These are phyloP conservation scores for Infundibulicybe gibba DNA, from an alignment of 768 basidiomycete species.

Conservation along the genomic window DNA sequence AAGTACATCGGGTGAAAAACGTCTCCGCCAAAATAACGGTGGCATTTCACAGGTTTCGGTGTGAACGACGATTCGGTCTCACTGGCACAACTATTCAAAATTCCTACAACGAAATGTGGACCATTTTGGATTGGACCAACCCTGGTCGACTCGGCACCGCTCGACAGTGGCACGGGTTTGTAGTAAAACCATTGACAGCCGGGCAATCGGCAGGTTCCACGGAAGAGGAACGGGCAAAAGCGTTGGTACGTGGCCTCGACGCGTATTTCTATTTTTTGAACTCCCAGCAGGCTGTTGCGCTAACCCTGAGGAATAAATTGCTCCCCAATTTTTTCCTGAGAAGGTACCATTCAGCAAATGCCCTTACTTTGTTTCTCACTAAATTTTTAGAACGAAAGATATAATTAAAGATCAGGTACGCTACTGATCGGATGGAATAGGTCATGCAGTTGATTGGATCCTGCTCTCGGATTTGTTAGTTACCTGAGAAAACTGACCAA, in stretches of 20 bases:
- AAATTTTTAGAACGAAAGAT: slow-evolving; percentile 57
- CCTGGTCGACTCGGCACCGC: slow-evolving; percentile 72
- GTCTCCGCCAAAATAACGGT: slow-evolving; percentile 56
- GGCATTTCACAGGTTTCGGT: slow-evolving; percentile 72
- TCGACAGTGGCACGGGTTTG: slow-evolving; percentile 73
- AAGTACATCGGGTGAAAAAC: slow-evolving; percentile 90
- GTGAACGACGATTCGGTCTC: slow-evolving; percentile 73
- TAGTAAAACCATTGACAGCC: slow-evolving; percentile 60
- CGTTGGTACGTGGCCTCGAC: slow-evolving; percentile 28
- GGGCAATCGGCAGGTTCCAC: slow-evolving; percentile 69
- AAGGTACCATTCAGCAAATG: slow-evolving; percentile 37
- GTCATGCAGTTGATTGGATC: too few relatives aligned
- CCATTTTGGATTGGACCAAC: slow-evolving; percentile 89
- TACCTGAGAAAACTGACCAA: slow-evolving; percentile 86
- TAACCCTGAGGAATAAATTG: slow-evolving; percentile 58
- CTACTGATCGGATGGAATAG: not conserved
- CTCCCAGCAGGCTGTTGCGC: slow-evolving; percentile 49
- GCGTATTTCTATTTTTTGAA: not conserved
- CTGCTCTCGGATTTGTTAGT: slow-evolving; percentile 30
- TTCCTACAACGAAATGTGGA: slow-evolving; percentile 87
- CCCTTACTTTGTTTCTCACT: not conserved
- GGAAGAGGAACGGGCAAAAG: slow-evolving; percentile 56
- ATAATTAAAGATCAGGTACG: slow-evolving; percentile 67
- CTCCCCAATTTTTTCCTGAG: slow-evolving; percentile 85
- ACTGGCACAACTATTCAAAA: slow-evolving; percentile 86